Evolutionary conservation across 257 asterid genomes (phyloP).

Genomic region (Gentiana dahurica): DNA sequence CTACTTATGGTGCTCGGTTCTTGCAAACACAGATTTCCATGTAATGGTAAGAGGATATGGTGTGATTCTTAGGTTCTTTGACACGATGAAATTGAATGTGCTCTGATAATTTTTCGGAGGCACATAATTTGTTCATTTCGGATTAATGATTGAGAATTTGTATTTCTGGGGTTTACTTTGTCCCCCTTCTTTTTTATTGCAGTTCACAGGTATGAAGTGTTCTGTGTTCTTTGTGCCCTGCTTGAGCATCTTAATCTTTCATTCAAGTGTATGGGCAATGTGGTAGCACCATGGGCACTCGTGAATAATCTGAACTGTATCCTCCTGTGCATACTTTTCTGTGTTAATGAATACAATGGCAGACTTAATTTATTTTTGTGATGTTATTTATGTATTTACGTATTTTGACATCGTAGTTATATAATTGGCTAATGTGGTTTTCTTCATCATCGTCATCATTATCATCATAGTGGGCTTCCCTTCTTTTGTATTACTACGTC

Average conservation of each 20-base stretch:
- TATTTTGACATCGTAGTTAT: too few species aligned
- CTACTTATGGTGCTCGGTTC: slow-evolving; percentile 45
- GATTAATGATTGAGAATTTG: background rate
- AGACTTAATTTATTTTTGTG: too few species aligned
- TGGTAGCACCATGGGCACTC: slow-evolving; percentile 44
- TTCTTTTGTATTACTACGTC: too few species aligned
- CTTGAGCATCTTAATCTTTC: slow-evolving; percentile 36
- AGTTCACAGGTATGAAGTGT: slow-evolving; percentile 30
- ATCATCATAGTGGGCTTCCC: too few species aligned
- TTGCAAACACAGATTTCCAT: slow-evolving; percentile 16
- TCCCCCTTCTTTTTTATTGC: slow-evolving; percentile 10
- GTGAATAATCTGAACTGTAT: slow-evolving; percentile 71
- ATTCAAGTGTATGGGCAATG: slow-evolving; percentile 18
- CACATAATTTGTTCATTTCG: background rate
- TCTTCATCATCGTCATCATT: too few species aligned
- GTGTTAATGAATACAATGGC: background rate
- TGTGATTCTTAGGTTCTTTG: background rate
- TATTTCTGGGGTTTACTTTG: background rate
- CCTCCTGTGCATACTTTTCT: slow-evolving; percentile 23
- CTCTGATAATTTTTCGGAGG: background rate
- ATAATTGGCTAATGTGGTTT: too few species aligned
- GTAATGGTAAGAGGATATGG: slow-evolving; percentile 29
- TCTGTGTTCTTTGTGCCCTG: slow-evolving; percentile 48
- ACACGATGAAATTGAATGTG: background rate
- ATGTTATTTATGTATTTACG: too few species aligned